phyloP scores from a whole-genome alignment of 129 eudicot genomes.

The Smallanthus sonchifolius region DNA sequence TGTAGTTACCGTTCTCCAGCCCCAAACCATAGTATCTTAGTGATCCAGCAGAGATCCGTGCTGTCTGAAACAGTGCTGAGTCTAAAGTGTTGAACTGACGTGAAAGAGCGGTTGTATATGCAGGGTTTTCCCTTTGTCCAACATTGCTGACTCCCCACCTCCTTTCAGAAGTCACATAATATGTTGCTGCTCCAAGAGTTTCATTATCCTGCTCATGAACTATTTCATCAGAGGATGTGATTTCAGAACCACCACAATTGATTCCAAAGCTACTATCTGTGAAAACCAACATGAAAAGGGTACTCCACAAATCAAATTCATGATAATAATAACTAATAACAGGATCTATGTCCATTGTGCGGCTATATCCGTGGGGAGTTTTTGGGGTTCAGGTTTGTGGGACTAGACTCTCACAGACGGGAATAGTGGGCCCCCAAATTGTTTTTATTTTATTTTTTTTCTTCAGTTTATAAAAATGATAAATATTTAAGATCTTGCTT shows the following conservation, averaged over 20 bases:
- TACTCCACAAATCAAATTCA: slow-evolving; percentile 1
- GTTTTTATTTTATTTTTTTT: too few species aligned
- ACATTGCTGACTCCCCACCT: slow-evolving; percentile 82
- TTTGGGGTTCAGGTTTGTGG: too few species aligned
- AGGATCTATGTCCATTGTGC: not conserved
- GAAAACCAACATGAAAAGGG: not conserved
- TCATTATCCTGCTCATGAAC: slow-evolving; percentile 39
- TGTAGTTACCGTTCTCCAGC: slow-evolving; percentile 70
- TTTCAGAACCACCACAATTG: slow-evolving; percentile 62
- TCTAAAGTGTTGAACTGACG: slow-evolving; percentile 53
- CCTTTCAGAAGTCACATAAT: too few species aligned
- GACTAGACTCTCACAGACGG: too few species aligned
- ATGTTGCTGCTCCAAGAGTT: too few species aligned
- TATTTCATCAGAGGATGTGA: slow-evolving; percentile 29
- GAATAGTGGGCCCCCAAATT: too few species aligned
- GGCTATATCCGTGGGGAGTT: too few species aligned
- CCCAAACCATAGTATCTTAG: slow-evolving; percentile 38
- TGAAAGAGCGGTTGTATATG: slow-evolving; percentile 11
- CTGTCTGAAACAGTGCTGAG: slow-evolving; percentile 58
- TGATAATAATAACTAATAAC: not conserved
- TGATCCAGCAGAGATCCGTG: slow-evolving; percentile 52
- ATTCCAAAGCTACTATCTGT: slow-evolving; percentile 67
- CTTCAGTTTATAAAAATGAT: too few species aligned
- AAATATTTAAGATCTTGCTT: slow-evolving; percentile 26
- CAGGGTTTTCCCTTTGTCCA: slow-evolving; percentile 44